These are phyloP conservation scores for Combretum micranthum DNA, from an alignment of 345 rosid species.

Conservation along the genomic window DNA sequence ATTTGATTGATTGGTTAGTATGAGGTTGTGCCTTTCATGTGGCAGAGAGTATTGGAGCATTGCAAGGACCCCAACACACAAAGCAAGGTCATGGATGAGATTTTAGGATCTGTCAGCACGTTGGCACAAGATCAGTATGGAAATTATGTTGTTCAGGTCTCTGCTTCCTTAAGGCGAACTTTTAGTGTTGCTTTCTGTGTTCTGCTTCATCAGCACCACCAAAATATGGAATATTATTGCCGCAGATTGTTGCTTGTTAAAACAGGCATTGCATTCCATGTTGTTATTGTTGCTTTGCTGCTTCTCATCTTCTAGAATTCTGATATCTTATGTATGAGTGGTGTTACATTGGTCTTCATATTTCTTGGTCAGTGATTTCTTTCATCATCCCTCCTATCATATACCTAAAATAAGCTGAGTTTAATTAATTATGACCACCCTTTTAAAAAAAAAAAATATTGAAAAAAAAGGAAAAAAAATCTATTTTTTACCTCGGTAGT, in stretches of 20 bases:
- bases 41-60: slow-evolving; percentile 58
- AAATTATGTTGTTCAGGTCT: slow-evolving; percentile 63
- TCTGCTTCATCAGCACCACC: background rate
- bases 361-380: background rate
- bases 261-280: background rate
- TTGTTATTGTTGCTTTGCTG: slow-evolving; percentile 1
- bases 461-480: background rate
- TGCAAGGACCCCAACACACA: slow-evolving; percentile 40
- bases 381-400: background rate
- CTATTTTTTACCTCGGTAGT: background rate
- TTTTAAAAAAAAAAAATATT: no score
- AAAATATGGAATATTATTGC: background rate
- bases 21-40: slow-evolving; percentile 3
- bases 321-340: background rate
- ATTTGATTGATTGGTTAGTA: background rate
- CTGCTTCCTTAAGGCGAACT: background rate
- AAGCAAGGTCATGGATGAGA: slow-evolving; percentile 55
- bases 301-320: background rate
- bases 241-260: background rate
- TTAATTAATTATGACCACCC: no score
- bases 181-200: background rate
- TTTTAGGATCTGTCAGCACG: slow-evolving; percentile 48
- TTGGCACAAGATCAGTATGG: slow-evolving; percentile 68
- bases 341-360: no score
- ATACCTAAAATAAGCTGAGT: no score